Evolutionary conservation across 148 eudicot species (phyloP).

Genomic region (Dianthus caryophyllus): DNA sequence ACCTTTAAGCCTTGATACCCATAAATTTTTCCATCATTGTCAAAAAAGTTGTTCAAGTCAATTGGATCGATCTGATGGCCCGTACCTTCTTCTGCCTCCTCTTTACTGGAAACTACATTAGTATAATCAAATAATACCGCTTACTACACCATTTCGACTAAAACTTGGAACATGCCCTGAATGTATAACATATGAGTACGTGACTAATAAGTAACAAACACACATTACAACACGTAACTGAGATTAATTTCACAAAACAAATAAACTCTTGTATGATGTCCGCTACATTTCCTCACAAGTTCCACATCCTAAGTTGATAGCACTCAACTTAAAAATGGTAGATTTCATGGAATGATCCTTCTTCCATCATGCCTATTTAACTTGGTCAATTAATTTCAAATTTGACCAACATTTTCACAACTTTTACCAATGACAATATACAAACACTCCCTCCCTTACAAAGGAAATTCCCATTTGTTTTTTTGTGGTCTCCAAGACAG

Average conservation of each 20-base stretch:
- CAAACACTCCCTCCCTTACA: no score
- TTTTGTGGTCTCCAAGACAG: no score
- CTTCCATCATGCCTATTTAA: background rate
- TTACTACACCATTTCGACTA: background rate
- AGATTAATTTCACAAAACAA: background rate
- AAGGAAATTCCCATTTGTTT: no score
- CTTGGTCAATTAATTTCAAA: no score
- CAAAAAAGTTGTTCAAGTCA: constrained; percentile 71
- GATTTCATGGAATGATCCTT: no score
- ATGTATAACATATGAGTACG: no score
- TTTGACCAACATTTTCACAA: no score
- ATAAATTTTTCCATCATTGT: constrained; percentile 81
- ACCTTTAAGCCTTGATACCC: constrained; percentile 92
- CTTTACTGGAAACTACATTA: constrained; percentile 62
- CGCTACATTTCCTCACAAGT: background rate
- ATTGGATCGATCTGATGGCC: constrained; percentile 61
- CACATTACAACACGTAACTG: background rate
- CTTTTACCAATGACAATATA: no score
- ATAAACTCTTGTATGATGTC: background rate
- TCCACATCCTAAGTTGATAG: background rate
- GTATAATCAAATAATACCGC: constrained; percentile 13
- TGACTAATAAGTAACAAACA: background rate
- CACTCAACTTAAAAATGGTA: background rate
- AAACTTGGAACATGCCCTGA: background rate
- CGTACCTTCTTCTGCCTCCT: constrained; percentile 58